Evolutionary conservation across 2,329 filamentous ascomycete genomes (phyloP).

Genomic region (Paecilomyces variotii): DNA sequence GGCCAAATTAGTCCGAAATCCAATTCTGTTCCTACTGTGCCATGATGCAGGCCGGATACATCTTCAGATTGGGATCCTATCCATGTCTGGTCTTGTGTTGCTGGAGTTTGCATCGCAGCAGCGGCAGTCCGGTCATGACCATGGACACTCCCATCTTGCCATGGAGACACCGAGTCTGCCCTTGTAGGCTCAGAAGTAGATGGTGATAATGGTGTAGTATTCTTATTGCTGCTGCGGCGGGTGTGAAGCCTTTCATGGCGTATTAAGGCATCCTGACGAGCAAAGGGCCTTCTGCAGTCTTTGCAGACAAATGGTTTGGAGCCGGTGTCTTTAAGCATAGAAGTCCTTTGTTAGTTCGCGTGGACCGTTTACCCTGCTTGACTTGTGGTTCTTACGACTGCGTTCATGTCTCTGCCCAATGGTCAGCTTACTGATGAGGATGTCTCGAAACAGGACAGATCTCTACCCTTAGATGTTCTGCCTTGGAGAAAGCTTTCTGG

Average conservation of each 20-base stretch:
- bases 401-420: slow-evolving; percentile 1
- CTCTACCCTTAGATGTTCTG: background rate
- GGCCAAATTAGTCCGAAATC: slow-evolving; percentile 40
- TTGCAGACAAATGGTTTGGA: slow-evolving; percentile 13
- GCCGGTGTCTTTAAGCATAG: slow-evolving; percentile 8
- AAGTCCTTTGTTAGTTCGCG: background rate
- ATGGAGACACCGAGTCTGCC: background rate
- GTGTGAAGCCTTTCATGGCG: slow-evolving; percentile 12
- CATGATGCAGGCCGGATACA: slow-evolving; percentile 15
- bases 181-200: background rate
- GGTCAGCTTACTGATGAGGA: background rate
- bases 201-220: background rate
- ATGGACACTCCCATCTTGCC: background rate
- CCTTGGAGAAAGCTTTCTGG: background rate
- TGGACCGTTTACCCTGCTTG: background rate
- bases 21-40: slow-evolving; percentile 18
- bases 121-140: background rate
- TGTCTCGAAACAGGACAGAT: background rate
- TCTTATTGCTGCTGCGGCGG: slow-evolving; percentile 4
- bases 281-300: slow-evolving; percentile 12
- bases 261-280: slow-evolving; percentile 14
- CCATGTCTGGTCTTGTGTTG: slow-evolving; percentile 13
- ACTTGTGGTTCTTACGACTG: background rate
- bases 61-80: slow-evolving; percentile 14
- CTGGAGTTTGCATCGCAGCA: slow-evolving; percentile 1